phyloP scores from a whole-genome alignment of 1,284 basidiomycete genomes.

The Gomphus bonarii region DNA sequence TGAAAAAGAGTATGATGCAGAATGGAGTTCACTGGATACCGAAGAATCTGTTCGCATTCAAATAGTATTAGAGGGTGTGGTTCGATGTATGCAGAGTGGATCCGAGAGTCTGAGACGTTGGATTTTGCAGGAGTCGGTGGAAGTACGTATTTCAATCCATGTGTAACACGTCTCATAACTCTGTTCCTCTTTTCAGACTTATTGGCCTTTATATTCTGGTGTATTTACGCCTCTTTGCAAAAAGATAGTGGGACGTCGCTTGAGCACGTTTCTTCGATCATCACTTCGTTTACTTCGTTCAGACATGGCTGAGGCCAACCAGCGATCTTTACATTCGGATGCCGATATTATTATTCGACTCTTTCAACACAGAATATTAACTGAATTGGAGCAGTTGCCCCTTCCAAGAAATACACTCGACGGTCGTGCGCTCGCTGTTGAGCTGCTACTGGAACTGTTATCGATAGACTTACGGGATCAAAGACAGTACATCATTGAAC shows the following conservation, averaged over 20 bases:
- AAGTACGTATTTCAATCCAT: constrained; percentile 17
- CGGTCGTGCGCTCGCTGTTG: constrained; percentile 17
- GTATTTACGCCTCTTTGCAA: constrained; percentile 22
- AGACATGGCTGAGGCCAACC: constrained; percentile 11
- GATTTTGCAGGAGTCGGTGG: constrained; percentile 22
- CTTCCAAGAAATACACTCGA: constrained; percentile 19
- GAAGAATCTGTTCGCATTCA: constrained; percentile 21
- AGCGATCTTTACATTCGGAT: constrained; percentile 17
- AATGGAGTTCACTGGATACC: constrained; percentile 21
- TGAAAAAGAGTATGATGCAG: constrained; percentile 28
- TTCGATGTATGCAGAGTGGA: constrained; percentile 27
- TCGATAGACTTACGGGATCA: constrained; percentile 22
- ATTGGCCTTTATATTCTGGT: constrained; percentile 33
- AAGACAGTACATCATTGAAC: constrained; percentile 23
- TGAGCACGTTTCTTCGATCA: constrained; percentile 32
- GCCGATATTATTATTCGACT: constrained; percentile 29
- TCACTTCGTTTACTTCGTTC: constrained; percentile 25
- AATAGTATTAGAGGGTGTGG: constrained; percentile 27
- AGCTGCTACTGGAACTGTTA: constrained; percentile 32
- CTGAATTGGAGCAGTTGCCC: constrained; percentile 32
- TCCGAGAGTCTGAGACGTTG: constrained; percentile 21
- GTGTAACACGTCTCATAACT: not conserved
- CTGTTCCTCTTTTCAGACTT: constrained; percentile 13
- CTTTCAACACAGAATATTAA: constrained; percentile 36
- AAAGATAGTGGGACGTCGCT: constrained; percentile 28